A percentile compares a stretch with the other conserved stretches of the same genome.
Conservation (phyloP, 495 filamentous ascomycete species). For the Schizothecium vesticola region DNA sequence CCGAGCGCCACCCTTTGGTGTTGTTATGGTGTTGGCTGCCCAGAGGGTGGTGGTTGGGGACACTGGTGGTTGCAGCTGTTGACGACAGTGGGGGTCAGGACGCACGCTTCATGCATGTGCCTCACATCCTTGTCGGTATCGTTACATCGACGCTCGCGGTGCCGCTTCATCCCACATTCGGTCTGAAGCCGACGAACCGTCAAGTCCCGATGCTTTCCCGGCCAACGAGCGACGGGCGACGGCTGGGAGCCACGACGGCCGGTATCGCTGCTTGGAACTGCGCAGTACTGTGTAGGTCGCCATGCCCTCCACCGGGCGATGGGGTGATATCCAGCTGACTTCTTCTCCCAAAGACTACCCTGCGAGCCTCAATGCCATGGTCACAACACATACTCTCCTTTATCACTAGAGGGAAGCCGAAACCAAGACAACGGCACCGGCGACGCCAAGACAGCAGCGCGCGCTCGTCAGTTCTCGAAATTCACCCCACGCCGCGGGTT, state of each 20-base stretch:
- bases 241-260: neutral
- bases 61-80: neutral
- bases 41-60: neutral
- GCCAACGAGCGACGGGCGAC: neutral
- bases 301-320: neutral
- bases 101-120: neutral
- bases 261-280: neutral
- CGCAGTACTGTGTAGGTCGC: neutral
- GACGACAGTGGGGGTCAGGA: neutral
- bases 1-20: neutral
- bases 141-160: neutral
- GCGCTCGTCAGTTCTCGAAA: neutral
- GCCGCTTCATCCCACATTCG: neutral
- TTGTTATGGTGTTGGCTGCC: neutral
- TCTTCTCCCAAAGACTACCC: neutral
- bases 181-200: neutral
- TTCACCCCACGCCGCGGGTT: slow-evolving; percentile 9
- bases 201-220: neutral
- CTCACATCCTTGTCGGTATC: neutral
- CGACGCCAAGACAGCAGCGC: neutral
- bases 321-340: neutral
- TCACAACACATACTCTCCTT: neutral
- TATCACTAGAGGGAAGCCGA: neutral
- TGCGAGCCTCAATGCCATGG: neutral
- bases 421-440: neutral